Conservation (phyloP, 164 flowering plant genomes). For the Aristolochia fimbriata region DNA sequence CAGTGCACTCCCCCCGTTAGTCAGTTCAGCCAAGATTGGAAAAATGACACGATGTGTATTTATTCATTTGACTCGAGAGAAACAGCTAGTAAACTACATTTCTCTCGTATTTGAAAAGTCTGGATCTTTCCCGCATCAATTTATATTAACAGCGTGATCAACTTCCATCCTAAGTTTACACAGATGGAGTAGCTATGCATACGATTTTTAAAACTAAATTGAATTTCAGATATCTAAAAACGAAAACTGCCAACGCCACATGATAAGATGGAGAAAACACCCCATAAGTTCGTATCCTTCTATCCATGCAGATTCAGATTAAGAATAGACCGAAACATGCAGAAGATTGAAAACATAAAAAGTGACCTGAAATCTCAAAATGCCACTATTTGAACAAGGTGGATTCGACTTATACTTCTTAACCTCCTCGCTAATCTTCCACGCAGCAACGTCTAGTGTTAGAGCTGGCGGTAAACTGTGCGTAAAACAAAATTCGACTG, state of each 20-base stretch:
- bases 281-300: not conserved
- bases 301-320: not conserved
- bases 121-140: too few species aligned
- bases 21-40: too few species aligned
- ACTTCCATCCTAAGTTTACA: not conserved
- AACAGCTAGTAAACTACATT: too few species aligned
- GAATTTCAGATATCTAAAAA: not conserved
- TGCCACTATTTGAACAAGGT: constrained; percentile 41
- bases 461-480: constrained; percentile 61
- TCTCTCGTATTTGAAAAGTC: too few species aligned
- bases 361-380: constrained; percentile 68
- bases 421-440: constrained; percentile 46
- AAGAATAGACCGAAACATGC: not conserved
- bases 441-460: constrained; percentile 58
- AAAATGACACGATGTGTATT: too few species aligned
- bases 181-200: not conserved
- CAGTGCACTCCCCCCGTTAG: too few species aligned
- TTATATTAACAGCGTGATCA: not conserved
- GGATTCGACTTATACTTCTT: constrained; percentile 46
- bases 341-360: not conserved
- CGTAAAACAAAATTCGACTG: constrained; percentile 49
- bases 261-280: not conserved
- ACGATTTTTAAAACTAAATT: not conserved
- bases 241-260: not conserved
- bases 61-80: too few species aligned